phyloP scores from a whole-genome alignment of 2,329 filamentous ascomycete species.

The Arthroderma sp. region DNA sequence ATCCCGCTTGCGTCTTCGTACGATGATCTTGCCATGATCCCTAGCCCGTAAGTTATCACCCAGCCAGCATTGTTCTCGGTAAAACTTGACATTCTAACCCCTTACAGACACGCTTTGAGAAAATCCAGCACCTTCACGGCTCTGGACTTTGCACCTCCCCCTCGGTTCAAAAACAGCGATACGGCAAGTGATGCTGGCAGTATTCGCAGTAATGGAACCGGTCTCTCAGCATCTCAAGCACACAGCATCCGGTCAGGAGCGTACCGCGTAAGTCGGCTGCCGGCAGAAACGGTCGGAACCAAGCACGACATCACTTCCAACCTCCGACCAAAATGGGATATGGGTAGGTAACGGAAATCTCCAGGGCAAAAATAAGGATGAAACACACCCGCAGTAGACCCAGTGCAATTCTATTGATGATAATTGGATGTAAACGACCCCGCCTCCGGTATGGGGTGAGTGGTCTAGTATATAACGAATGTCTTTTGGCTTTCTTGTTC shows the following conservation, averaged over 20 bases:
- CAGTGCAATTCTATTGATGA: too few species aligned
- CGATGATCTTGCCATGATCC: slow-evolving; percentile 72
- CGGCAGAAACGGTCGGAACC: slow-evolving; percentile 69
- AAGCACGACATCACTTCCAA: slow-evolving; percentile 50
- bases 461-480: too few species aligned
- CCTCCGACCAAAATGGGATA: slow-evolving; percentile 44
- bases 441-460: too few species aligned
- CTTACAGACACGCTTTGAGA: slow-evolving; percentile 31
- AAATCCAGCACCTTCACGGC: slow-evolving; percentile 37
- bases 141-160: slow-evolving; percentile 38
- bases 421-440: too few species aligned
- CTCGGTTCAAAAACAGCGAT: slow-evolving; percentile 32
- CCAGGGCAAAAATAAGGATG: too few species aligned
- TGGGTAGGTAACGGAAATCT: slow-evolving; percentile 17
- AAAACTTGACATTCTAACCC: background rate
- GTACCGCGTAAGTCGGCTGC: slow-evolving; percentile 74
- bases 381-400: too few species aligned
- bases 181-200: slow-evolving; percentile 33
- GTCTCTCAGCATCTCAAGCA: slow-evolving; percentile 57
- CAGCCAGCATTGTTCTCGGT: background rate
- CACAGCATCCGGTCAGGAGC: slow-evolving; percentile 67
- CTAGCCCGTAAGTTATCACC: slow-evolving; percentile 65
- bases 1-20: slow-evolving; percentile 72
- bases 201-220: slow-evolving; percentile 58
- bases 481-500: too few species aligned